Evolutionary conservation across 2,329 filamentous ascomycete genomes (phyloP), one percentile per base, ranked within the genome.

Genomic region (Botrytis fragariae): DNA sequence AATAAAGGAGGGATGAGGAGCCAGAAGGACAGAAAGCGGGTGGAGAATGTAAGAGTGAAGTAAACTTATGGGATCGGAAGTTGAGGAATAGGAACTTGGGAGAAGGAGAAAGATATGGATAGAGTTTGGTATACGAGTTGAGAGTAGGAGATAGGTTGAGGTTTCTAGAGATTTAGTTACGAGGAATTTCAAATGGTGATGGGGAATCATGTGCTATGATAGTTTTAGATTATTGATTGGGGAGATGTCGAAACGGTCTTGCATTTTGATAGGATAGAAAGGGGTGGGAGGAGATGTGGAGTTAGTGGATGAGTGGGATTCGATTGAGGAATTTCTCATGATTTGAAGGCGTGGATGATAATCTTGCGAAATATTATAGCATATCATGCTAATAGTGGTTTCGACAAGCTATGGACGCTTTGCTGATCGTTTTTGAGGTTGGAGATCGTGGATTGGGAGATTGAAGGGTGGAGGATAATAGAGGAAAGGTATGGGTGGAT

Each of bases 41-140:
- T 7, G 42, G 5, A 44, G 42, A 20, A 44, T 44, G 16, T 44
- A 16, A 0, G 16, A 18, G 42, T 18, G 42, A 6, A 20, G 42
- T 20, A 20, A 44, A 44, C 1, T 20, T 44, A 7, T 20, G 18
- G 42, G 42, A 20, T 44, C 20, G 42, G 5, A 1, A 44, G 42
- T 0, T 44, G 18, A 16, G 42, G 42, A 44, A 44, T 44, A 16
- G 42, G 42, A 1, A 1, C 1, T 16, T 1, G 14, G 42, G 48
- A 51, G 25, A n/a, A 29, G 14, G 51, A 54, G n/a, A 54, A 54
- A 18, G 51, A 54, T 29, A 14, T 54, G n/a, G 6, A 54, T 54
- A 7, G 2, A 16, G 14, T 1, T 12, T 51, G 5, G 0, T 22
- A 3, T 51, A 42, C 3, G 4, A 8, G n/a, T 3, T 12, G 12